Conservation (phyloP, 306 rosid genomes). For the Vachellia pachyceras region DNA sequence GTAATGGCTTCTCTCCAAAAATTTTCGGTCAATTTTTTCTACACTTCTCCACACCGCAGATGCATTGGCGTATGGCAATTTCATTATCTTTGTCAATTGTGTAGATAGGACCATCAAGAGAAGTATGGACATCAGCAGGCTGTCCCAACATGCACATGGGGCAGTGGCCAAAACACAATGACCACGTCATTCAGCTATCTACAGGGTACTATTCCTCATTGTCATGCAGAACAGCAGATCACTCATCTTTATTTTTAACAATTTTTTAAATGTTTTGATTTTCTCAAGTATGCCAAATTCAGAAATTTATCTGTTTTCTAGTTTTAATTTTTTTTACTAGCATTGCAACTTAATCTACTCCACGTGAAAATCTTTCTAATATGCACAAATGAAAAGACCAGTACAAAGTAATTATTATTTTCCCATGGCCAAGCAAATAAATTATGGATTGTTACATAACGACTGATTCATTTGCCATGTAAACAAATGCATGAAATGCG, state of each 20-base stretch:
- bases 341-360: background rate
- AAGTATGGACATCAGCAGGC: background rate
- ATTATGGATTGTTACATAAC: background rate
- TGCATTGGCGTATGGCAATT: background rate
- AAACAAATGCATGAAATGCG: background rate
- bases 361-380: background rate
- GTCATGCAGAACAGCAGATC: background rate
- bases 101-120: background rate
- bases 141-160: background rate
- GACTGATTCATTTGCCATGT: slow-evolving; percentile 1
- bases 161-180: background rate
- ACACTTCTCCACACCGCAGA: background rate
- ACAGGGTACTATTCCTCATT: background rate
- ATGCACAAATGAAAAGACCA: background rate
- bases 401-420: background rate
- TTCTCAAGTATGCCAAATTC: background rate
- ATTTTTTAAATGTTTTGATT: background rate
- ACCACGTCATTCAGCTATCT: background rate
- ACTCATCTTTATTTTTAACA: background rate
- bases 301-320: background rate
- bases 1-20: background rate
- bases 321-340: background rate
- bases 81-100: background rate
- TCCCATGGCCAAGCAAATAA: slow-evolving; percentile 13
- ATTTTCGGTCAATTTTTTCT: background rate